Evolutionary conservation across 306 rosid genomes (phyloP), one percentile per base, ranked within the genome.

Genomic region (Castanea sativa): DNA sequence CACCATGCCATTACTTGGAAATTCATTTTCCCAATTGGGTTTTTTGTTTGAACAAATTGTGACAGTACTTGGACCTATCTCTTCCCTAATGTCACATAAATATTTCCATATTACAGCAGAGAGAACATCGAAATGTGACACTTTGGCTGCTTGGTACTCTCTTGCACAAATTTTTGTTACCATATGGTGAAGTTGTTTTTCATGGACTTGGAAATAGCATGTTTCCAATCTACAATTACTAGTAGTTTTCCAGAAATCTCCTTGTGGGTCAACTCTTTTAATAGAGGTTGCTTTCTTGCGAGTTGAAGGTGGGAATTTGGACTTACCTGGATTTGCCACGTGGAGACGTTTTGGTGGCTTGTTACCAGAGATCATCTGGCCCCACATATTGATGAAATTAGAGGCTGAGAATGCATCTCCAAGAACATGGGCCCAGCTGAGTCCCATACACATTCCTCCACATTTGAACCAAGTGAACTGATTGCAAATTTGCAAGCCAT

Each of bases 401-500:
- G 91, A 71, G 25, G 97, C 92, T 30, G 98, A 87, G 76, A 88
- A 85, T 35, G 87, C 89, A 58, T 92, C 97, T 74, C 98, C 97
- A 51, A 92, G 91, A 4, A 94, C 79, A 52, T 92, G 96, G 20
- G 97, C 94, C 98, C 97, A 94, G 75, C 92, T 90, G 1, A 94
- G 80, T 16, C 97, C 98, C 55, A 92, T 29, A 0, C 92, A 78
- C 1, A 94, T 29, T 79, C 97, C 97, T 84, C 97, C 98, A 67
- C 97, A 91, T 69, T 84, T 86, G 81, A 94, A 91, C 87, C 85
- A 14, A 9, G 97, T 94, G 72, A 93, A 85, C 97, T 93, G 87
- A 64, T 51, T 18, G 23, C 67, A 73, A 32, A 20, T 41, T 41
- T 41, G 12, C 45, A 41, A 8, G 45, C 45, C 45, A 41, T 2